Evolutionary conservation across 352 stramenopile species (phyloP), one percentile per base, ranked within the genome.

Genomic region (Globisporangium paddicum): DNA sequence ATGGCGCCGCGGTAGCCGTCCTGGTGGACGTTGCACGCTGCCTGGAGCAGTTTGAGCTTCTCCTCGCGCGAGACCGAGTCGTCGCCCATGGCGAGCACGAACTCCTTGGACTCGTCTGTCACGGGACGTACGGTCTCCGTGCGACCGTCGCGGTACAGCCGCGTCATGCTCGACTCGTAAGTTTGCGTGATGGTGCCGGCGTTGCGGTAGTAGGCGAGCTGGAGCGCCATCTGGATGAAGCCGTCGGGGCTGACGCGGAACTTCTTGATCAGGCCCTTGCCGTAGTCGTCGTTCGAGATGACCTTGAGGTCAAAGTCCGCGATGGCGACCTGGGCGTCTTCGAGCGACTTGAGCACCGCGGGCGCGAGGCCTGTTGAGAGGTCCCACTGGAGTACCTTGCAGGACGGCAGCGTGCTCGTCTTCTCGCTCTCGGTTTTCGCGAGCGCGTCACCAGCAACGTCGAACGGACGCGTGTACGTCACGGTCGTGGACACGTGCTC

Each of bases 111-210:
- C 47, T 91, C 89, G 47, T 88, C 77, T 11, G 90, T 97, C 41
- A 97, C 90, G 6, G 93, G 80, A 37, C 89, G 86, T n/a, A 96
- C 90, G 11, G 89, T 96, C 62, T 97, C 93, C 0, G 97, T 99
- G 28, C 97, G 88, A 21, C 97, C 97, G 50, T 99, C 94, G 19
- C 95, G 82, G 77, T 98, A 99, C 49, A 96, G 67, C 21, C 96
- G 86, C 30, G 96, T 98, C 85, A 98, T 97, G 41, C 90, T 98
- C 18, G 96, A 96, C 75, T 99, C 97, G 71, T 99, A 99, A 6
- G 96, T 99, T 56, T 96, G 94, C 45, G 90, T 97, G 66, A 98
- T 95, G 50, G 93, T 89, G 6, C 90, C 87, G 9, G 85, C 74
- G 66, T 93, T 93, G 61, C 95, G 90, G 75, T 96, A 98, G 55